These are phyloP conservation scores for Cladosporium phlei DNA, from an alignment of 2,329 filamentous ascomycete genomes.

Conservation along the genomic window DNA sequence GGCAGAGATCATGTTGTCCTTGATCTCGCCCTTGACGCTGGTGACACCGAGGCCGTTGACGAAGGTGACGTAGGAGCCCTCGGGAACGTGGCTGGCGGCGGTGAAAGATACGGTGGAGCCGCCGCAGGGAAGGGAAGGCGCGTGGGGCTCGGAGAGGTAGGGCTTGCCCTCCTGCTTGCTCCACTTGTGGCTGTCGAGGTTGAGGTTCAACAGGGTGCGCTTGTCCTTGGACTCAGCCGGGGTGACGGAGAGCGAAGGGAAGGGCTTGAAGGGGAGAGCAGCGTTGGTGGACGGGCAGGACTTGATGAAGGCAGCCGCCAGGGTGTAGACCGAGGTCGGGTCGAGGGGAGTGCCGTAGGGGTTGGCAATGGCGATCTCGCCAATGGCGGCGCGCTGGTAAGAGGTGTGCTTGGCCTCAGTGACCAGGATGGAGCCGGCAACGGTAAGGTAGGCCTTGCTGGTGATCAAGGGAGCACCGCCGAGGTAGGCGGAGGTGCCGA, in stretches of 20 bases:
- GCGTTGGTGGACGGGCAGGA: slow-evolving; percentile 53
- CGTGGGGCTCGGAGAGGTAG: background rate
- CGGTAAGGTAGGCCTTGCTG: slow-evolving; percentile 55
- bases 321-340: slow-evolving; percentile 57
- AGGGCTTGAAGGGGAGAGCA: slow-evolving; percentile 53
- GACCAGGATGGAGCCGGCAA: slow-evolving; percentile 58
- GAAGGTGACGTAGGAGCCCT: slow-evolving; percentile 17
- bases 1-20: slow-evolving; percentile 16
- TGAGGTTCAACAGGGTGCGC: background rate
- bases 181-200: background rate
- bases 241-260: slow-evolving; percentile 20
- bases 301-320: slow-evolving; percentile 60
- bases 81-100: slow-evolving; percentile 11
- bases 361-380: slow-evolving; percentile 51
- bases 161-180: background rate
- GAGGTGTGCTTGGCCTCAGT: slow-evolving; percentile 61
- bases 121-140: slow-evolving; percentile 3
- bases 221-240: background rate
- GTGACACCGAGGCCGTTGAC: slow-evolving; percentile 18
- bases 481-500: slow-evolving; percentile 57
- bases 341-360: slow-evolving; percentile 56
- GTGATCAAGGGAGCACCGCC: slow-evolving; percentile 56
- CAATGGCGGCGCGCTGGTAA: slow-evolving; percentile 46
- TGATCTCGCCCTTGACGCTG: slow-evolving; percentile 15
- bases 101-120: slow-evolving; percentile 13